phyloP scores from a whole-genome alignment of 75 land plant species.

The Adiantum capillusveneris region DNA sequence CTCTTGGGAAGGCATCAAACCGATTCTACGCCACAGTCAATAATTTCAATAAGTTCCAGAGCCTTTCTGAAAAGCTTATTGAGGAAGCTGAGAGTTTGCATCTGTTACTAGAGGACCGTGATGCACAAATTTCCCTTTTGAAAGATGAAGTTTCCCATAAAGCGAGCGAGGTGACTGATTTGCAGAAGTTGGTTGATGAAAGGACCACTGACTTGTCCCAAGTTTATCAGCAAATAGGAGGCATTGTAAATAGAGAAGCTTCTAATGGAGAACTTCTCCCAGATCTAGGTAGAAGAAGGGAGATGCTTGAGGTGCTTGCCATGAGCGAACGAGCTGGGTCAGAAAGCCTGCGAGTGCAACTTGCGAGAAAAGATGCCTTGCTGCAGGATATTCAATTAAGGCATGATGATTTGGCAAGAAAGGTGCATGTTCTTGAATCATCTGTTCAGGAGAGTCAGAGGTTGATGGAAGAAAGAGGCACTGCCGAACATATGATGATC shows the following conservation, averaged over 20 bases:
- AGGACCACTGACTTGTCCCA: constrained; percentile 33
- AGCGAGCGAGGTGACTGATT: constrained; percentile 39
- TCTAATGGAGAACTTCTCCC: constrained; percentile 12
- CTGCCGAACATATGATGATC: constrained; percentile 8
- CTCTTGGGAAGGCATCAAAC: constrained; percentile 56
- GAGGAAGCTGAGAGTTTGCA: constrained; percentile 85
- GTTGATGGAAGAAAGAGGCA: constrained; percentile 26
- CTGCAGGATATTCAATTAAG: constrained; percentile 44
- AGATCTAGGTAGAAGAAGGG: constrained; percentile 14
- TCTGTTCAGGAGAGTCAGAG: constrained; percentile 45
- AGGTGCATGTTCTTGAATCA: constrained; percentile 34
- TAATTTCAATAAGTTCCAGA: constrained; percentile 71
- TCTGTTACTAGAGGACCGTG: constrained; percentile 52
- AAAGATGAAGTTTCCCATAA: constrained; percentile 66
- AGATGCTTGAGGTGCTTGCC: constrained; percentile 34
- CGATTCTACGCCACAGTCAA: constrained; percentile 69
- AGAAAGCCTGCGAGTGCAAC: constrained; percentile 29
- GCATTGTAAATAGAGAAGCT: constrained; percentile 27
- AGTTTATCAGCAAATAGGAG: constrained; percentile 29
- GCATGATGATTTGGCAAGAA: constrained; percentile 39
- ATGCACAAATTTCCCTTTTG: constrained; percentile 65
- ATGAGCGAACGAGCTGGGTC: constrained; percentile 33
- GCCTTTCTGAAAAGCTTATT: constrained; percentile 64
- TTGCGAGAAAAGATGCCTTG: constrained; percentile 48
- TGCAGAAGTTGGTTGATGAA: constrained; percentile 25